These are phyloP conservation scores for Posidonia oceanica DNA, from an alignment of 116 monocot genomes.

Conservation along the genomic window DNA sequence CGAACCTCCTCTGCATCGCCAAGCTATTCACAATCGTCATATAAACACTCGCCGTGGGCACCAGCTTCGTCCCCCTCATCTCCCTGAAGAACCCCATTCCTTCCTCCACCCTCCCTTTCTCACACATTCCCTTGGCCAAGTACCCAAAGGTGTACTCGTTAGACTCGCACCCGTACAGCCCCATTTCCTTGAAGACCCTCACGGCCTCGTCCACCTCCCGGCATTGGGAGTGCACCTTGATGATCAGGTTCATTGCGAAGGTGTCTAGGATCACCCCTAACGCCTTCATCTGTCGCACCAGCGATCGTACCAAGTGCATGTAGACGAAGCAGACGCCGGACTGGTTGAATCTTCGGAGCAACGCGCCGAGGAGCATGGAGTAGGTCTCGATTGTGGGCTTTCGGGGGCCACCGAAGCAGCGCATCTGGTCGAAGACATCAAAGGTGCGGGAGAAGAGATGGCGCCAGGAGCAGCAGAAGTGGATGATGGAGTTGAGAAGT, in stretches of 20 bases:
- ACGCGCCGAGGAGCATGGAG: conserved; percentile 45
- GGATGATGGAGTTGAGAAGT: conserved; percentile 51
- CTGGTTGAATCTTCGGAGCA: conserved; percentile 52
- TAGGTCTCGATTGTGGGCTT: conserved; percentile 55
- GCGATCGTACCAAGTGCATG: conserved; percentile 65
- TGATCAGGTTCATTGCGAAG: conserved; percentile 49
- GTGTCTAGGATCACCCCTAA: conserved; percentile 61
- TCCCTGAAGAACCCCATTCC: conserved; percentile 51
- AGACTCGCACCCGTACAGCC: conserved; percentile 68
- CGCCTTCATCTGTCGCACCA: conserved; percentile 70
- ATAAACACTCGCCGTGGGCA: conserved; percentile 61
- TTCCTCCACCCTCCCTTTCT: conserved; percentile 56
- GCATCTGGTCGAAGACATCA: conserved; percentile 74
- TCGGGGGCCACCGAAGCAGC: conserved; percentile 2
- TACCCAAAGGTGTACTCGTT: conserved; percentile 78
- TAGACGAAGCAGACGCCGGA: conserved; percentile 49
- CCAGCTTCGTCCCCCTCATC: conserved; percentile 69
- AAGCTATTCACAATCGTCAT: conserved; percentile 46
- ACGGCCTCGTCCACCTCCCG: conserved; percentile 76
- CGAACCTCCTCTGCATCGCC: conserved; percentile 57
- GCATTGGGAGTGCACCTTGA: conserved; percentile 74
- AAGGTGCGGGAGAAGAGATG: conserved; percentile 78
- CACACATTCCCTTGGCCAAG: conserved; percentile 56
- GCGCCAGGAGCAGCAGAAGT: conserved; percentile 68
- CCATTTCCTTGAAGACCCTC: conserved; percentile 68